These are phyloP conservation scores for Clavulina sp. DNA, from an alignment of 768 basidiomycete genomes.

Conservation along the genomic window DNA sequence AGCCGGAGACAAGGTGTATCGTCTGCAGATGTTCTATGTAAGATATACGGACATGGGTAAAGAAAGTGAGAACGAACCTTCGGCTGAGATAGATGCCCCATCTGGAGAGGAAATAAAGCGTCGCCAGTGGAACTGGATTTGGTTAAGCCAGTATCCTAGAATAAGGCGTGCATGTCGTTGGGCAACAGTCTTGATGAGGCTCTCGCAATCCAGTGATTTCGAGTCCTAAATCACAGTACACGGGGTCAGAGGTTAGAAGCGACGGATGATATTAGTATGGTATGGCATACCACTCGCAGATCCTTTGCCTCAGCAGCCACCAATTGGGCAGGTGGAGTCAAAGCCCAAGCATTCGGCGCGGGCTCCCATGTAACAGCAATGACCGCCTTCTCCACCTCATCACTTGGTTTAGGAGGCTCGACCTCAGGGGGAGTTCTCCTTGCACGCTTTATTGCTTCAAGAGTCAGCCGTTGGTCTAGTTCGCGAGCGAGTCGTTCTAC, in stretches of 20 bases:
- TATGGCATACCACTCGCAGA: slow-evolving; percentile 37
- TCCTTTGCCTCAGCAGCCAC: slow-evolving; percentile 25
- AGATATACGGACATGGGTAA: background rate
- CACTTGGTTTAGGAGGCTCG: slow-evolving; percentile 25
- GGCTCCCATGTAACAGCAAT: slow-evolving; percentile 71
- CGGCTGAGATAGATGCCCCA: slow-evolving; percentile 34
- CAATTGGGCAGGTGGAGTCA: slow-evolving; percentile 29
- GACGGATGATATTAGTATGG: background rate
- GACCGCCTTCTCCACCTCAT: slow-evolving; percentile 51
- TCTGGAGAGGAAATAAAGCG: slow-evolving; percentile 37
- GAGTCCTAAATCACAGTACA: slow-evolving; percentile 30
- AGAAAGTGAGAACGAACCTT: slow-evolving; percentile 27
- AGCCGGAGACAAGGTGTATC: slow-evolving; percentile 42
- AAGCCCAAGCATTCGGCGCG: slow-evolving; percentile 45
- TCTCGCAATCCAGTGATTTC: slow-evolving; percentile 56
- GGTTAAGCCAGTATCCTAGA: slow-evolving; percentile 35
- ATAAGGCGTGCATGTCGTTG: slow-evolving; percentile 47
- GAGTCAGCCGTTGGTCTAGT: slow-evolving; percentile 11
- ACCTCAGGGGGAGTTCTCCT: slow-evolving; percentile 25
- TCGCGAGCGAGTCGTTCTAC: slow-evolving; percentile 12
- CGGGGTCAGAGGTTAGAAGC: background rate
- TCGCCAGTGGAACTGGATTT: slow-evolving; percentile 30
- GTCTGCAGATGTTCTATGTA: slow-evolving; percentile 21
- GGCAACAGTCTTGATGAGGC: slow-evolving; percentile 43
- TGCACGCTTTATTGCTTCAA: background rate